Percentiles rank a stretch among this genome's conserved stretches.
Evolutionary conservation across 805 yeast species (phyloP).

Genomic region (Phaffomyces opuntiae): DNA sequence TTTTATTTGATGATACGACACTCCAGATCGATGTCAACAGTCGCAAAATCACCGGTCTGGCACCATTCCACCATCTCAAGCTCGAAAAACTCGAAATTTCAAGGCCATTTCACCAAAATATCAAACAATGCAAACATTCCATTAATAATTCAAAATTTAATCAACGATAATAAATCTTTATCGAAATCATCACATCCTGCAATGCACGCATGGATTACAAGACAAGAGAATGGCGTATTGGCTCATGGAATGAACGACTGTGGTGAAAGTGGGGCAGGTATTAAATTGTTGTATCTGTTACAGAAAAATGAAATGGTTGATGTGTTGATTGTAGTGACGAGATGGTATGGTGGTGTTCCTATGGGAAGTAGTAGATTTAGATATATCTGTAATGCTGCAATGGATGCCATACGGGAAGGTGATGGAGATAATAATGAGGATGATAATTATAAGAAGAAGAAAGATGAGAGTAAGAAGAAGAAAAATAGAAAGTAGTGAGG

Average conservation of each 20-base stretch:
- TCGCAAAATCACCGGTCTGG: too few relatives aligned
- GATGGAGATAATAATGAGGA: neutral
- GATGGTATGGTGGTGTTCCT: conserved; percentile 82
- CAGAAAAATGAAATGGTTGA: conserved; percentile 43
- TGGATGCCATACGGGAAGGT: conserved; percentile 31
- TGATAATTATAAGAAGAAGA: neutral
- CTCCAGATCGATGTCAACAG: too few relatives aligned
- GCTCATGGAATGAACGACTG: conserved; percentile 61
- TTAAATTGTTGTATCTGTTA: conserved; percentile 46
- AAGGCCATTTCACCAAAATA: conserved; percentile 49
- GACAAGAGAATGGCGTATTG: conserved; percentile 20
- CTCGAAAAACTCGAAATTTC: conserved; percentile 60
- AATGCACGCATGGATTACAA: conserved; percentile 68
- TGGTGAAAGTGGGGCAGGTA: conserved; percentile 75
- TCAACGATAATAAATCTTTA: conserved; percentile 42
- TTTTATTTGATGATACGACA: too few relatives aligned
- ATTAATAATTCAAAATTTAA: conserved; percentile 11
- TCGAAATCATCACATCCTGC: conserved; percentile 62
- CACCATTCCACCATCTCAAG: too few relatives aligned
- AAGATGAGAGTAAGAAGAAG: neutral
- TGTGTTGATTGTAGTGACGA: conserved; percentile 57
- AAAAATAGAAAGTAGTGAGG: too few relatives aligned
- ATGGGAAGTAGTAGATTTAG: conserved; percentile 68
- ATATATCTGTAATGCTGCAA: conserved; percentile 52
- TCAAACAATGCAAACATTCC: neutral